Percentiles rank a stretch among this genome's conserved stretches.
These are phyloP conservation scores for Colletotrichum tabaci DNA, from an alignment of 2,329 filamentous ascomycete species.

Conservation along the genomic window DNA sequence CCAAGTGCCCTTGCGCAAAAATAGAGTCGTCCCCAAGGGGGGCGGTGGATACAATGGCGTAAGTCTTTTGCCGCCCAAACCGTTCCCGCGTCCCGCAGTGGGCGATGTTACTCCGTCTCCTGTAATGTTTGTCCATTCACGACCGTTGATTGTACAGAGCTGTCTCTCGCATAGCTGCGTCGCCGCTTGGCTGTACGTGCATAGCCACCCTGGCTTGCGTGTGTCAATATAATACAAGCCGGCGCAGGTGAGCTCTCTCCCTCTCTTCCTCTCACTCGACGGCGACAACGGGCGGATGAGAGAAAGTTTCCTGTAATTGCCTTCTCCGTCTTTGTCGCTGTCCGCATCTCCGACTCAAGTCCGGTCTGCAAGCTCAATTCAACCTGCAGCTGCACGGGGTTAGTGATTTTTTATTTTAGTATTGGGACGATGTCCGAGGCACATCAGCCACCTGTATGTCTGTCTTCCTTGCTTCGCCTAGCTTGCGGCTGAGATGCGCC, in stretches of 20 bases:
- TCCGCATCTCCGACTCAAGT: conserved; percentile 1
- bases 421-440: conserved; percentile 28
- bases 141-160: background rate
- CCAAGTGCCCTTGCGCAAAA: conserved; percentile 28
- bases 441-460: conserved; percentile 5
- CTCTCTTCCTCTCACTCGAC: background rate
- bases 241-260: background rate
- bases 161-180: conserved; percentile 2
- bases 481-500: conserved; percentile 37
- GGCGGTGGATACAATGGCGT: conserved; percentile 35
- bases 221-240: conserved; percentile 25
- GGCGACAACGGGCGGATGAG: background rate
- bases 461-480: conserved; percentile 11
- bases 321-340: background rate
- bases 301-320: background rate
- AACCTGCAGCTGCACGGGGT: background rate
- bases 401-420: conserved; percentile 3
- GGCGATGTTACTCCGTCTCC: background rate
- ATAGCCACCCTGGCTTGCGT: conserved; percentile 39
- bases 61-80: conserved; percentile 34
- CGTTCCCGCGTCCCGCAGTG: background rate
- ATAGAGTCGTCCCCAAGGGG: conserved; percentile 20
- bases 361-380: background rate
- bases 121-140: conserved; percentile 2
- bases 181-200: conserved; percentile 32